Evolutionary conservation across 2,329 filamentous ascomycete genomes (phyloP).

Genomic region (Ceratocystis huliohia): DNA sequence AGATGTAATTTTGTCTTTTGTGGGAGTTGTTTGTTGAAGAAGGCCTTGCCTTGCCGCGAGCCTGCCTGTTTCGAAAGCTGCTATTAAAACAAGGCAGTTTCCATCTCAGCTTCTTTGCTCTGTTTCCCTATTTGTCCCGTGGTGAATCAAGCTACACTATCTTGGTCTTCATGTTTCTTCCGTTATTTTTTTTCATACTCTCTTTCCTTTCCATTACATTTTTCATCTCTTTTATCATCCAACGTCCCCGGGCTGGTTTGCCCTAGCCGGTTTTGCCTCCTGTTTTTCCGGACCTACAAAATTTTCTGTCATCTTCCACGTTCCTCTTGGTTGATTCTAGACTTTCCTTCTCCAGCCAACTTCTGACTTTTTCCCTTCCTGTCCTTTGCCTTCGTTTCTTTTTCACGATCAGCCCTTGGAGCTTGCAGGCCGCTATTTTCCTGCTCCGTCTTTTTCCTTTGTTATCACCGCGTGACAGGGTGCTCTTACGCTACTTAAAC

Average conservation of each 20-base stretch:
- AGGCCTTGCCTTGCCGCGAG: not conserved
- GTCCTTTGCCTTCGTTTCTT: not conserved
- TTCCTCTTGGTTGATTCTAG: not conserved
- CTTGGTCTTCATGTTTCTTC: not conserved
- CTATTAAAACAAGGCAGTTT: not conserved
- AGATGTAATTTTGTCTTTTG: not conserved
- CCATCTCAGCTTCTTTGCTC: not conserved
- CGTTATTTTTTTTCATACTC: not conserved
- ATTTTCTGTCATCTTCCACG: slow-evolving; percentile 1
- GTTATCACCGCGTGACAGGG: slow-evolving; percentile 9
- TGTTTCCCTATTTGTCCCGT: not conserved
- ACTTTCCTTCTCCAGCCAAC: not conserved
- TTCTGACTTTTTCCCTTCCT: not conserved
- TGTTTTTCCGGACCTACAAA: not conserved
- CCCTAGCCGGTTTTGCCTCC: not conserved
- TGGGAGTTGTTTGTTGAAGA: not conserved
- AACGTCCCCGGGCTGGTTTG: not conserved
- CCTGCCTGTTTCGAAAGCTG: not conserved
- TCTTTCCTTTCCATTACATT: not conserved
- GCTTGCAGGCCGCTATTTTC: not conserved
- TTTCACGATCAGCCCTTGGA: not conserved
- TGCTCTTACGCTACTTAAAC: not conserved
- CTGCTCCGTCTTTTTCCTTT: slow-evolving; percentile 7
- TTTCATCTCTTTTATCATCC: not conserved
- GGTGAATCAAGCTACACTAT: too few species aligned